Evolutionary conservation across 2,329 filamentous ascomycete species (phyloP).

Genomic region (Fusarium sublunatum): DNA sequence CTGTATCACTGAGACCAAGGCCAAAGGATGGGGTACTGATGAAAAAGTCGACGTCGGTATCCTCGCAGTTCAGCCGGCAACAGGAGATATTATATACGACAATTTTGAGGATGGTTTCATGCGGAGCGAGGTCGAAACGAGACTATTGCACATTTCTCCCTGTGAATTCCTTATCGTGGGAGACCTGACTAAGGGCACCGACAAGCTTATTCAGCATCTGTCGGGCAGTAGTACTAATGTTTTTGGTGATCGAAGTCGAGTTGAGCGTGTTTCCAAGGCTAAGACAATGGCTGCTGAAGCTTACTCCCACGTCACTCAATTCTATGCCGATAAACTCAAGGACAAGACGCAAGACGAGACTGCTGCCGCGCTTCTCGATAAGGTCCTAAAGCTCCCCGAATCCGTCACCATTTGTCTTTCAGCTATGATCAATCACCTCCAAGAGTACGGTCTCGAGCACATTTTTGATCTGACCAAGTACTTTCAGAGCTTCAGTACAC

Average conservation of each 20-base stretch:
- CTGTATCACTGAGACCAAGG: slow-evolving; percentile 88
- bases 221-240: slow-evolving; percentile 91
- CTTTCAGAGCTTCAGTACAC: slow-evolving; percentile 93
- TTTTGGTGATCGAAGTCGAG: slow-evolving; percentile 88
- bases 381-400: slow-evolving; percentile 85
- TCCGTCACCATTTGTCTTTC: slow-evolving; percentile 91
- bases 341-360: slow-evolving; percentile 65
- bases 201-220: slow-evolving; percentile 90
- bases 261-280: slow-evolving; percentile 80
- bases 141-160: slow-evolving; percentile 93
- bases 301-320: slow-evolving; percentile 88
- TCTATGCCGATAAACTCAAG: slow-evolving; percentile 89
- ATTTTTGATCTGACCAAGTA: slow-evolving; percentile 97
- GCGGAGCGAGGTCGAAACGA: slow-evolving; percentile 93
- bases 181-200: slow-evolving; percentile 87
- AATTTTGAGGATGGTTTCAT: slow-evolving; percentile 98
- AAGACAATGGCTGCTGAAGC: slow-evolving; percentile 87
- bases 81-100: slow-evolving; percentile 95
- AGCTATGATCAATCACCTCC: slow-evolving; percentile 93
- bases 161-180: slow-evolving; percentile 96
- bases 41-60: slow-evolving; percentile 94
- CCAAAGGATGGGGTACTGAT: slow-evolving; percentile 83
- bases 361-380: slow-evolving; percentile 78
- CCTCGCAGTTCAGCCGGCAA: slow-evolving; percentile 93
- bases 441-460: slow-evolving; percentile 92